These are phyloP conservation scores for Punctularia strigosozonata DNA, from an alignment of 768 basidiomycete genomes.

Conservation along the genomic window DNA sequence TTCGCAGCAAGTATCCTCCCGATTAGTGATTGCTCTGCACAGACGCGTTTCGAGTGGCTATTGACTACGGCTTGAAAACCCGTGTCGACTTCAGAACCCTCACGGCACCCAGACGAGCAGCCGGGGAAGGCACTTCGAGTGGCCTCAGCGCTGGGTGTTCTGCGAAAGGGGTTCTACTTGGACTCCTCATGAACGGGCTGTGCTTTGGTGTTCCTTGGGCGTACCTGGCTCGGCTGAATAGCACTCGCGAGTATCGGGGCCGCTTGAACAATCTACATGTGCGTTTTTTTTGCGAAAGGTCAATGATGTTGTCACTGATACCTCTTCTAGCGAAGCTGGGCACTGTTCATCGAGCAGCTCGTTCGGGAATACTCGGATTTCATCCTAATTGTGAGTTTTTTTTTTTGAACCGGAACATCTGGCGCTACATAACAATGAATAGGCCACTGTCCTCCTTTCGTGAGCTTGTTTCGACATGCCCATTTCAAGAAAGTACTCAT, in stretches of 20 bases:
- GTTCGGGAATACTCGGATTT: constrained; percentile 46
- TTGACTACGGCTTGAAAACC: no score
- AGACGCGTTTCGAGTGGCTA: constrained; percentile 34
- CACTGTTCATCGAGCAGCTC: constrained; percentile 35
- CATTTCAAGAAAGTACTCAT: background rate
- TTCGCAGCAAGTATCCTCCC: no score
- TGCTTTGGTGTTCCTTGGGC: constrained; percentile 44
- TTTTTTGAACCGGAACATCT: background rate
- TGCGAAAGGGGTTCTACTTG: no score
- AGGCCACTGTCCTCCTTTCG: constrained; percentile 47
- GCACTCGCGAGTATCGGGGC: constrained; percentile 36
- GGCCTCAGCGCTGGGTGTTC: no score
- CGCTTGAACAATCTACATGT: constrained; percentile 34
- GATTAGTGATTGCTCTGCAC: no score
- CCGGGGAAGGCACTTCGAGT: no score
- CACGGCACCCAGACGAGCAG: no score
- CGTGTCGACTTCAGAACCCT: no score
- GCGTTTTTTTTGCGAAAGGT: no score
- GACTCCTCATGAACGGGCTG: constrained; percentile 26
- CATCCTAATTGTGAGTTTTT: constrained; percentile 33
- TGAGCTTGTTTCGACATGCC: constrained; percentile 14
- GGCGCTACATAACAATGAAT: background rate
- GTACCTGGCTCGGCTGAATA: constrained; percentile 37
- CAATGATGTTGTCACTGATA: no score
- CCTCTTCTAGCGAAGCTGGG: no score